phyloP scores from a whole-genome alignment of 768 basidiomycete species.

The Pulveroboletus sp. region DNA sequence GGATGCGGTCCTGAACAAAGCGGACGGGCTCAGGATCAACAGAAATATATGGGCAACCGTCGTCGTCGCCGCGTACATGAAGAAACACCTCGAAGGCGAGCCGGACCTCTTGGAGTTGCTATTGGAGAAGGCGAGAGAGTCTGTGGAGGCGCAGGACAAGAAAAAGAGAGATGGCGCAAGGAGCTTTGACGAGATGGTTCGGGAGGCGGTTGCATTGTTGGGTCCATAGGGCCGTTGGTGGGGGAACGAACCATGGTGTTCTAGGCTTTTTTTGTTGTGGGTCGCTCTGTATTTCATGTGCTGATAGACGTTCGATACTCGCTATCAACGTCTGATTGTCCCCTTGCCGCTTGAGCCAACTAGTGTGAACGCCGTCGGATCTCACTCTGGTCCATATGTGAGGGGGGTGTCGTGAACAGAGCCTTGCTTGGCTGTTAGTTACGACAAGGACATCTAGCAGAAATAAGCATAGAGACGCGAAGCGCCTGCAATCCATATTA shows the following conservation, averaged over 20 bases:
- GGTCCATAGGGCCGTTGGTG: background rate
- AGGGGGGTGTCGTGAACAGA: too few species aligned
- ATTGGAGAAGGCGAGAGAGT: slow-evolving; percentile 39
- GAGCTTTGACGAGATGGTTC: slow-evolving; percentile 21
- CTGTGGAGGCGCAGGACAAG: slow-evolving; percentile 20
- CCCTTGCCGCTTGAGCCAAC: too few species aligned
- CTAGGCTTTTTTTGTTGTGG: too few species aligned
- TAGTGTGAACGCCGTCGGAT: too few species aligned
- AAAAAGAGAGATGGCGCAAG: background rate
- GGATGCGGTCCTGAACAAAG: slow-evolving; percentile 28
- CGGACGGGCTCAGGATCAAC: slow-evolving; percentile 29
- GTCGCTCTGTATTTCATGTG: too few species aligned
- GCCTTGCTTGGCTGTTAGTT: too few species aligned
- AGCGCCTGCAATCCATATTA: too few species aligned
- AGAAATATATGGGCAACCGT: slow-evolving; percentile 45
- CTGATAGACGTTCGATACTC: too few species aligned
- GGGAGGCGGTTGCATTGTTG: slow-evolving; percentile 10
- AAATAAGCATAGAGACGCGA: too few species aligned
- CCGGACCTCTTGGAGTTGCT: slow-evolving; percentile 42
- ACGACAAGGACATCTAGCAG: too few species aligned
- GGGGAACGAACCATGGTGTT: background rate
- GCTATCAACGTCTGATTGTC: too few species aligned
- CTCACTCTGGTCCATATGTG: too few species aligned
- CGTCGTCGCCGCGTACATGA: slow-evolving; percentile 43
- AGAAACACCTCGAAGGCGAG: slow-evolving; percentile 30